Evolutionary conservation across 306 rosid species (phyloP).

Genomic region (Glycine latifolia): DNA sequence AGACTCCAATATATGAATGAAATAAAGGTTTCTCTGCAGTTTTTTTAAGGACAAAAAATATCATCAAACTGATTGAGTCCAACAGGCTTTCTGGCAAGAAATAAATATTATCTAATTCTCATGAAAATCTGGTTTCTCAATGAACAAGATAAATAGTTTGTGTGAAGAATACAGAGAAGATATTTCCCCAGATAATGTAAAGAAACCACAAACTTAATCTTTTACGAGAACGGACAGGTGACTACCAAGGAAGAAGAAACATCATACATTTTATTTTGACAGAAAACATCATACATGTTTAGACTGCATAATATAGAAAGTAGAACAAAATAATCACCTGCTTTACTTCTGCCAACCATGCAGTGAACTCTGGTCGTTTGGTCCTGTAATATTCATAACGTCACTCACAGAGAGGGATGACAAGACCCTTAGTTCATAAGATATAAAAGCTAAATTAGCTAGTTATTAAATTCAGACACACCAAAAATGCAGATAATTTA

Average conservation of each 20-base stretch:
- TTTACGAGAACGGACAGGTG: conserved; percentile 8
- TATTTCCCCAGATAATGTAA: conserved; percentile 20
- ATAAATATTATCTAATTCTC: conserved; percentile 9
- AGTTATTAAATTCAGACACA: conserved; percentile 12
- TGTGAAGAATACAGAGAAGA: conserved; percentile 22
- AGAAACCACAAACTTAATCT: conserved; percentile 4
- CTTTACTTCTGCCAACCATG: conserved; percentile 94
- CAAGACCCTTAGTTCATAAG: conserved; percentile 36
- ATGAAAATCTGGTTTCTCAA: not conserved
- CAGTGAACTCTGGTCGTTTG: conserved; percentile 97
- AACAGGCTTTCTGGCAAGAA: conserved; percentile 10
- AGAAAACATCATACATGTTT: not conserved
- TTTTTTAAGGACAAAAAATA: conserved; percentile 1
- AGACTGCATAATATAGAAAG: conserved; percentile 27
- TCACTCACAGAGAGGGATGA: conserved; percentile 43
- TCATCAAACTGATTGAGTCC: not conserved
- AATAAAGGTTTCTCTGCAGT: not conserved
- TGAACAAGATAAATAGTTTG: conserved; percentile 20
- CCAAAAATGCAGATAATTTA: not conserved
- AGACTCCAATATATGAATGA: not conserved
- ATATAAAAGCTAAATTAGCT: conserved; percentile 42
- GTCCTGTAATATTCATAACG: conserved; percentile 64
- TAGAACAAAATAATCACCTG: conserved; percentile 61
- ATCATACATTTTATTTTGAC: not conserved
- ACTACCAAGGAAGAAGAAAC: not conserved